Percentiles rank a stretch among this genome's conserved stretches.
Evolutionary conservation across 140 eudicot genomes (phyloP).

Genomic region (Senecio squalidus): DNA sequence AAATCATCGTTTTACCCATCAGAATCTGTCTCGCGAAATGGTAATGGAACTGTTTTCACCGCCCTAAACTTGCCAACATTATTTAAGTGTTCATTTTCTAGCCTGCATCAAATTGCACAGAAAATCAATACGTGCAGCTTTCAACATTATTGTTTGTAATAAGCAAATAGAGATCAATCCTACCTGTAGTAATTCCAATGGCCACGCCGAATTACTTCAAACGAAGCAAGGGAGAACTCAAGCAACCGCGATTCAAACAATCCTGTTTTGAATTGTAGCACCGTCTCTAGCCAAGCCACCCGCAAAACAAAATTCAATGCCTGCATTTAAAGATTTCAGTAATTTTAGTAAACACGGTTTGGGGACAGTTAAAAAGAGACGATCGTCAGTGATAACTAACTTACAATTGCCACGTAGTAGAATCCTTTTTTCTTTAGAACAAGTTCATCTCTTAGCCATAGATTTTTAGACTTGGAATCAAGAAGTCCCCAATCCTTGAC

Average conservation of each 20-base stretch:
- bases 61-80: constrained; percentile 92
- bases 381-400: constrained; percentile 10
- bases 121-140: background rate
- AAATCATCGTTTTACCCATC: constrained; percentile 42
- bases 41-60: constrained; percentile 80
- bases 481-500: constrained; percentile 96
- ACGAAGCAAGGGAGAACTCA: constrained; percentile 77
- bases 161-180: background rate
- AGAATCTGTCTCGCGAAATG: constrained; percentile 76
- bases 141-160: background rate
- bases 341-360: background rate
- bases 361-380: background rate
- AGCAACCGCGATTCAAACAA: constrained; percentile 62
- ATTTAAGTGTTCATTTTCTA: constrained; percentile 94
- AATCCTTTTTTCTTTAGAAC: constrained; percentile 64
- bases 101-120: constrained; percentile 25
- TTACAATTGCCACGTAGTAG: constrained; percentile 84
- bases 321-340: constrained; percentile 23
- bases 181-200: constrained; percentile 99
- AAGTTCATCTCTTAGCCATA: constrained; percentile 87
- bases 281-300: constrained; percentile 92
- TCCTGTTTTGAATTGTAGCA: constrained; percentile 62
- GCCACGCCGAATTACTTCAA: constrained; percentile 96
- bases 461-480: constrained; percentile 59
- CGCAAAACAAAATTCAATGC: constrained; percentile 69